Evolutionary conservation across 1,284 basidiomycete species (phyloP).

Genomic region (Ganoderma resinaceum): DNA sequence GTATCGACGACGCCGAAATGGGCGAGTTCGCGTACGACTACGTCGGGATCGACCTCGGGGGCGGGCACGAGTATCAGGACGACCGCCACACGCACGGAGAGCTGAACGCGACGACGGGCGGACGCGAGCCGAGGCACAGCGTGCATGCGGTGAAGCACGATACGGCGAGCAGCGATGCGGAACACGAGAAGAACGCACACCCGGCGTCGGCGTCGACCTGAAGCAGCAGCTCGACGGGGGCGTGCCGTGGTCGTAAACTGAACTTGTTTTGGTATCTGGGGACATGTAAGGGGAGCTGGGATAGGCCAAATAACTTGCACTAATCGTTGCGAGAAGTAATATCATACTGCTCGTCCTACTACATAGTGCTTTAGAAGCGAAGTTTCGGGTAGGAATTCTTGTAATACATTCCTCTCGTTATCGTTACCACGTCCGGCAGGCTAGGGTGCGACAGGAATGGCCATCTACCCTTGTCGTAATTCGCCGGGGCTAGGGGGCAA

Average conservation of each 20-base stretch:
- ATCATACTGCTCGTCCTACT: not conserved
- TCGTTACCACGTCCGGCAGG: not conserved
- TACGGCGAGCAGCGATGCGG: conserved; percentile 25
- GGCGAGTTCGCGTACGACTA: conserved; percentile 96
- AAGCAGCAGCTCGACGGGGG: too few species aligned
- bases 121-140: conserved; percentile 39
- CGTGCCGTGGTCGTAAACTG: too few species aligned
- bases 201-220: not conserved
- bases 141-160: conserved; percentile 24
- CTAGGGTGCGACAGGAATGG: not conserved
- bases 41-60: conserved; percentile 59
- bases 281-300: not conserved
- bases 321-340: not conserved
- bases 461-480: too few species aligned
- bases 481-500: too few species aligned
- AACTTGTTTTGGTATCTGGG: too few species aligned
- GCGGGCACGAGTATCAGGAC: conserved; percentile 33
- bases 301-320: not conserved
- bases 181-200: conserved; percentile 24
- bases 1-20: conserved; percentile 93
- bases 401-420: not conserved
- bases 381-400: not conserved
- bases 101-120: conserved; percentile 37
- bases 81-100: conserved; percentile 39
- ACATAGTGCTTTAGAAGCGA: not conserved